phyloP scores from a whole-genome alignment of 176 grass and related monocot species.

The Eremochloa ophiuroides region DNA sequence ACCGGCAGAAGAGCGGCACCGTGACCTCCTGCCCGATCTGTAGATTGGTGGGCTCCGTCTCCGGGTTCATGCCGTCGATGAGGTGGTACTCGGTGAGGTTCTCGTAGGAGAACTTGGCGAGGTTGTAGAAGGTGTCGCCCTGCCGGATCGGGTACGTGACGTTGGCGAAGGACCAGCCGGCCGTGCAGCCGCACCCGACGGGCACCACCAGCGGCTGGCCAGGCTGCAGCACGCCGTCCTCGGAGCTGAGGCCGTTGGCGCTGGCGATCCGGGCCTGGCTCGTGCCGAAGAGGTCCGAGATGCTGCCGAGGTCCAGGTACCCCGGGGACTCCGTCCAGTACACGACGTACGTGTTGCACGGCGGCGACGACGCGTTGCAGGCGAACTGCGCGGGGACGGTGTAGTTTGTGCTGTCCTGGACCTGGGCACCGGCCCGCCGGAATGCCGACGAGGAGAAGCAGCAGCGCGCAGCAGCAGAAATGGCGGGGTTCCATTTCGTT shows the following conservation, averaged over 20 bases:
- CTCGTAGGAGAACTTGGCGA: slow-evolving; percentile 30
- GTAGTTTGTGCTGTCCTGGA: background rate
- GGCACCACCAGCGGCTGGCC: slow-evolving; percentile 57
- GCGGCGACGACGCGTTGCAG: slow-evolving; percentile 6
- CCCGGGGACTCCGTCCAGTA: slow-evolving; percentile 48
- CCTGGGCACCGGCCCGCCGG: slow-evolving; percentile 6
- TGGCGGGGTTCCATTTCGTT: slow-evolving; percentile 23
- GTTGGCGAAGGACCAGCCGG: slow-evolving; percentile 46
- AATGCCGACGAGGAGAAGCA: background rate
- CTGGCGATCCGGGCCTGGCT: slow-evolving; percentile 31
- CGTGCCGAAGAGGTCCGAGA: slow-evolving; percentile 65
- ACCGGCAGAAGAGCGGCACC: slow-evolving; percentile 53
- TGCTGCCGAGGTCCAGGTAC: slow-evolving; percentile 20
- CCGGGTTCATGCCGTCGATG: slow-evolving; percentile 36
- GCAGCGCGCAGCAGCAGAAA: background rate
- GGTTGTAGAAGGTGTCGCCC: slow-evolving; percentile 38
- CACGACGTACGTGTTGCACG: slow-evolving; percentile 44
- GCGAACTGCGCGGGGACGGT: slow-evolving; percentile 14
- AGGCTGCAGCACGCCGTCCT: slow-evolving; percentile 40
- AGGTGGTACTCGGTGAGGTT: slow-evolving; percentile 34
- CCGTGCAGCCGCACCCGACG: slow-evolving; percentile 42
- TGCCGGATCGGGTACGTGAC: slow-evolving; percentile 37
- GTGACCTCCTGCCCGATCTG: slow-evolving; percentile 19
- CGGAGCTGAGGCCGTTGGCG: slow-evolving; percentile 45
- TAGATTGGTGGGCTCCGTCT: background rate